Conservation (phyloP, 208 protist genomes). For the Leishmania guyanensis region DNA sequence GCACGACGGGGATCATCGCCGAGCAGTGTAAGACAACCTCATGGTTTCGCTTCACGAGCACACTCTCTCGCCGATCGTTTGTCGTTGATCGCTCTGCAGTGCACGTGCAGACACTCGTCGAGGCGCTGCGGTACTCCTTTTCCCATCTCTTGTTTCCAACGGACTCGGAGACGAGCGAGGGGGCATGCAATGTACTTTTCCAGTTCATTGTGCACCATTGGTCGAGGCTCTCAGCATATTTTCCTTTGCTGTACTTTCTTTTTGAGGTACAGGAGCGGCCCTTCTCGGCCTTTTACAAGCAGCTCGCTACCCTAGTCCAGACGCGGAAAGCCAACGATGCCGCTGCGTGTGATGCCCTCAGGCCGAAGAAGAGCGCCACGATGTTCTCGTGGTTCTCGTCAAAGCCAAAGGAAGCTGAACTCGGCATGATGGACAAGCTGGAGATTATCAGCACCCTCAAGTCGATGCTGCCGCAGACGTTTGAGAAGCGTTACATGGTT, state of each 20-base stretch:
- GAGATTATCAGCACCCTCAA: constrained; percentile 24
- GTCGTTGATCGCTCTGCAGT: constrained; percentile 25
- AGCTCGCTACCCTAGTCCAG: constrained; percentile 17
- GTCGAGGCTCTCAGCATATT: constrained; percentile 19
- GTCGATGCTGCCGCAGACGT: constrained; percentile 5
- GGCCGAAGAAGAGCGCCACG: constrained; percentile 26
- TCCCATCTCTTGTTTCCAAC: constrained; percentile 27
- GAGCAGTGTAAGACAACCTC: constrained; percentile 29
- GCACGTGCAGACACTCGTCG: constrained; percentile 32
- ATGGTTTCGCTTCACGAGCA: constrained; percentile 21
- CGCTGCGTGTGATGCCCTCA: constrained; percentile 20
- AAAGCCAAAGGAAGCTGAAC: constrained; percentile 30
- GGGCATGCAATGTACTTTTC: constrained; percentile 19
- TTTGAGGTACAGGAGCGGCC: constrained; percentile 30
- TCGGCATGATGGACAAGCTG: constrained; percentile 29
- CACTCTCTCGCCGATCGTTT: constrained; percentile 23
- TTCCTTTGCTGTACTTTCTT: constrained; percentile 38
- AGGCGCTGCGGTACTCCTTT: constrained; percentile 33
- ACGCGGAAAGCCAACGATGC: constrained; percentile 17
- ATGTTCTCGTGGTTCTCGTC: constrained; percentile 38
- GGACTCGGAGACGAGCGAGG: background rate
- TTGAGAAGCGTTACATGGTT: constrained; percentile 34
- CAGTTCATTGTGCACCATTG: constrained; percentile 28
- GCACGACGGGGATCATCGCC: constrained; percentile 24
- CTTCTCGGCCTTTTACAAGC: constrained; percentile 27